These are phyloP conservation scores for Cutaneotrichosporon daszewskae DNA, from an alignment of 1,284 basidiomycete genomes.

Conservation along the genomic window DNA sequence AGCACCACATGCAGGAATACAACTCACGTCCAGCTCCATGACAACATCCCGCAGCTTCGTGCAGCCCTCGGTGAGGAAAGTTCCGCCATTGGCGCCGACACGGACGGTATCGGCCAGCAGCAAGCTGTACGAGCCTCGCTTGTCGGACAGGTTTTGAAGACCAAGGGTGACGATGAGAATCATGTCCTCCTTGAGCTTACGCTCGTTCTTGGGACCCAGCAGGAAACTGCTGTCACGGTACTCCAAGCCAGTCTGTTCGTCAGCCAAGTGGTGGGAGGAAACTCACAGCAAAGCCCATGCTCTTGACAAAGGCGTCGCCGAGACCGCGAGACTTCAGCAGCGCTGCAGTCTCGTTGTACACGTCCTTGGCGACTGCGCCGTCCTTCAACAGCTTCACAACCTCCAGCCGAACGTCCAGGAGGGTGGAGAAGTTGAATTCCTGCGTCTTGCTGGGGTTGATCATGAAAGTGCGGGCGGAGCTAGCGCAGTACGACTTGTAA, in stretches of 20 bases:
- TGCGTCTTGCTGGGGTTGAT: constrained; percentile 89
- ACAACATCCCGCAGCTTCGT: constrained; percentile 79
- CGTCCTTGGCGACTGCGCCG: constrained; percentile 69
- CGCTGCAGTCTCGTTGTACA: constrained; percentile 70
- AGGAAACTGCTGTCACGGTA: constrained; percentile 86
- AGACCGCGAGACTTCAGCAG: constrained; percentile 73
- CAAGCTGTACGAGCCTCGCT: constrained; percentile 72
- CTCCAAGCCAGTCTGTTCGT: constrained; percentile 76
- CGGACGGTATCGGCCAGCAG: constrained; percentile 85
- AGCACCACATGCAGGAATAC: too few species aligned
- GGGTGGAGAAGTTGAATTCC: constrained; percentile 75
- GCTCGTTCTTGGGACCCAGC: constrained; percentile 71
- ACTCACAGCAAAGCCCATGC: constrained; percentile 77
- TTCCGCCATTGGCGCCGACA: constrained; percentile 62
- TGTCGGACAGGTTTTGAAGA: constrained; percentile 71
- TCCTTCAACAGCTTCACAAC: constrained; percentile 71
- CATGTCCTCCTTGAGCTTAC: constrained; percentile 72
- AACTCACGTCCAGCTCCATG: constrained; percentile 76
- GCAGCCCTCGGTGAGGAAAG: constrained; percentile 74
- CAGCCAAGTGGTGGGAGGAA: background rate
- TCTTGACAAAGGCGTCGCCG: constrained; percentile 80
- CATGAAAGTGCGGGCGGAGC: constrained; percentile 87
- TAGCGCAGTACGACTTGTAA: constrained; percentile 89
- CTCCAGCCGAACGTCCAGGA: constrained; percentile 73
- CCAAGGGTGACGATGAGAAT: constrained; percentile 77